Base-by-base conservation (phyloP, 2,329 filamentous ascomycete genomes). In the Zymoseptoria ardabiliae region DNA sequence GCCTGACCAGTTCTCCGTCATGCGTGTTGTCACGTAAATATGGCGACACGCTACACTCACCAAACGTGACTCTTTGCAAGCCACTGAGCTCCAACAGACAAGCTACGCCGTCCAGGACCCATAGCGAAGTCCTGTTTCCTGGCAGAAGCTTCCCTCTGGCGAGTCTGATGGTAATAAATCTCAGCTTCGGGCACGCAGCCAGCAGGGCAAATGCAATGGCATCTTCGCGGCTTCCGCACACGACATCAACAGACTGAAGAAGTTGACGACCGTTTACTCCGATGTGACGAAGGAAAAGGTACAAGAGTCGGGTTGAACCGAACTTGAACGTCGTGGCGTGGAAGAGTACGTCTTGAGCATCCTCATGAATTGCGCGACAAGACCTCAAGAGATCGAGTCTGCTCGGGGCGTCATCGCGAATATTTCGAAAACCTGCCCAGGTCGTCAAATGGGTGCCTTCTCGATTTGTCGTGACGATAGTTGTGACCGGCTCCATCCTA, bases 301-400 rank as follows among this genome's bases (percentile, higher is more conserved):
- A 78, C 2, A 81, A 78, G 0, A 78, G 61, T 8, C 71, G 71
- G 2, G 75, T 72, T 0, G 81, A 75, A 2, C 78, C 74, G n/a
- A 74, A 73, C 0, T 76, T 71, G 73, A 81, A 82, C 3, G 64
- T 66, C 21, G 73, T 73, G 64, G 79, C 78, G 2, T 72, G 70
- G 69, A 80, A 83, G 3, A 82, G 72, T 2, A 81, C 69, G 25
- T 74, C 70, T 0, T 69, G 65, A 0, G 76, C 76, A 71, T 81
- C 79, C 19, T 69, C 55, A 63, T 77, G 68, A 53, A 78, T 71
- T 17, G 69, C 70, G 13, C 69, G 72, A 65, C 75, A 79, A 20
- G 77, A 76, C 2, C 67, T 63, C 4, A 81, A 71, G 54, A 81
- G 70, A 45, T 72, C 69, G 3, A 75, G 71, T 63, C 77, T 70